Evolutionary conservation across 2,329 filamentous ascomycete species (phyloP), one percentile per base, ranked within the genome.

Genomic region (Aspergillus floridensis): DNA sequence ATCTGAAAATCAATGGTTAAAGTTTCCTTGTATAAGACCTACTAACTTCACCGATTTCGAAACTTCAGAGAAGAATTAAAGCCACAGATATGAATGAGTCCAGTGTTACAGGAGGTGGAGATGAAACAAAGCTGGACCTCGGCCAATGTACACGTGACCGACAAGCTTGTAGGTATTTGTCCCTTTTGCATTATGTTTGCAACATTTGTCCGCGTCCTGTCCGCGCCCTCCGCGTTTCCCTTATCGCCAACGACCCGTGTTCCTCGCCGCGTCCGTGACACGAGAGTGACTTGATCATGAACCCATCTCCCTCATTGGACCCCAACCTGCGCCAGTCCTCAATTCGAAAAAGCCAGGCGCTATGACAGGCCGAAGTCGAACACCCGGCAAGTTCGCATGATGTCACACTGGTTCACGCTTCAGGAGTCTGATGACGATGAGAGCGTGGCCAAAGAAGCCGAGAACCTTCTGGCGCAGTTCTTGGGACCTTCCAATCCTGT

Each of bases 401-500:
- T 59, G 49, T 47, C 29, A 31, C 32, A 6, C 57, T 54, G 31
- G 26, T 35, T 46, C 26, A 47, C 49, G 31, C 59, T 11, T 19
- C 50, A 35, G 32, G 38, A 57, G 47, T 64, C 66, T 14, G 69
- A 71, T 8, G 65, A 67, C 24, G 38, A 44, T 19, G 59, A 63
- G 4, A 53, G 59, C 14, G 19, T 66, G 16, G 57, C 63, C 26
- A 64, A 65, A 53, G 68, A 67, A 46, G 64, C 66, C 4, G 56
- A 67, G 56, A 53, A 63, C 10, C 50, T 74, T 16, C 66, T 74
- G 19, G 65, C 67, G 10, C 65, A 65, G 35, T 74, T 74, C 51
- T 64, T 67, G 57, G 59, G 57, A 51, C n/a, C n/a, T 22, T n/a
- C n/a, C 4, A 32, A 16, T 3, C 44, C 4, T 12, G n/a, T 29